These are phyloP conservation scores for Aspergillus neoniger DNA, from an alignment of 2,329 filamentous ascomycete genomes.

Conservation along the genomic window DNA sequence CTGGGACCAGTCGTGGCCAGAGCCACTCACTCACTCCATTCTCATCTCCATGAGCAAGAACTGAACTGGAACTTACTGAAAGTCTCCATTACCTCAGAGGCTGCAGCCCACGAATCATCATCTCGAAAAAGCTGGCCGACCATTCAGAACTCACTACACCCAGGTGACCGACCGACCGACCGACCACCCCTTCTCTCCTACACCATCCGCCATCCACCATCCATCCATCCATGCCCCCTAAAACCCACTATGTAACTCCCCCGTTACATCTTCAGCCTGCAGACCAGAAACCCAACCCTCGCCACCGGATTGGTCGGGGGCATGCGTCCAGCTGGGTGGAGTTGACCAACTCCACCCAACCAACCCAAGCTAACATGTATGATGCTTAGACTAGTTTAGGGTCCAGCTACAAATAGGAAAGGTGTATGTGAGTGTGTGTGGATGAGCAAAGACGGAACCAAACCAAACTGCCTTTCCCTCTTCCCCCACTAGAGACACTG, in stretches of 20 bases:
- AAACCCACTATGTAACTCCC: slow-evolving; percentile 10
- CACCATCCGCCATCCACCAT: no score
- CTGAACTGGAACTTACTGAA: no score
- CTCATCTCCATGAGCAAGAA: neutral
- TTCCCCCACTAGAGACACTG: neutral
- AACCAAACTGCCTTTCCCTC: neutral
- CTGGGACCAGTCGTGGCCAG: slow-evolving; percentile 12
- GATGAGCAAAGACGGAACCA: slow-evolving; percentile 8
- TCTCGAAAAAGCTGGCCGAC: neutral
- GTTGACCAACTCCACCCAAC: neutral
- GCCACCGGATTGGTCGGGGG: slow-evolving; percentile 5
- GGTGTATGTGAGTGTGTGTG: neutral
- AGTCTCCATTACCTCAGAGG: slow-evolving; percentile 7
- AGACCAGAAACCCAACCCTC: neutral
- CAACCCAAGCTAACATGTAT: slow-evolving; percentile 21
- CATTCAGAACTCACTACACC: neutral
- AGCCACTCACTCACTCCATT: slow-evolving; percentile 4
- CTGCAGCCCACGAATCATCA: slow-evolving; percentile 4
- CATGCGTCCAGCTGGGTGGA: neutral
- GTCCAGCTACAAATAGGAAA: slow-evolving; percentile 26
- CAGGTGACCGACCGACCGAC: neutral
- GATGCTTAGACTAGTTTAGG: slow-evolving; percentile 26
- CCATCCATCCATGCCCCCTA: no score
- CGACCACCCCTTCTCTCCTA: neutral
- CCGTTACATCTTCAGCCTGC: slow-evolving; percentile 15